Percentiles rank a stretch among this genome's conserved stretches.
phyloP scores from a whole-genome alignment of 306 rosid genomes.

The Ziziphus jujuba region DNA sequence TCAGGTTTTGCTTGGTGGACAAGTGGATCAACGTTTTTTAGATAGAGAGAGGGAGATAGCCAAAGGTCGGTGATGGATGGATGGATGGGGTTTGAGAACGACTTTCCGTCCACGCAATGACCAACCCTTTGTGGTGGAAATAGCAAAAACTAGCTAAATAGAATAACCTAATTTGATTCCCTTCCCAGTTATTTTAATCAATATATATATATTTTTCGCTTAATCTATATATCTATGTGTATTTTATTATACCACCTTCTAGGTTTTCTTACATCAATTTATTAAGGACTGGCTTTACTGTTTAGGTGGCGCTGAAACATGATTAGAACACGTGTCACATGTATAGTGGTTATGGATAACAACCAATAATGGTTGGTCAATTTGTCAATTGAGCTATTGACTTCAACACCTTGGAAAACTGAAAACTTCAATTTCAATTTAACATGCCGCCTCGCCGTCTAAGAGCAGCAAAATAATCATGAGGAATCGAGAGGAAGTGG shows the following conservation, averaged over 20 bases:
- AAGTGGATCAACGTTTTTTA: constrained; percentile 21
- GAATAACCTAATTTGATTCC: too few species aligned
- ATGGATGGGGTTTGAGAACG: background rate
- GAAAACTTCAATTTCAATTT: background rate
- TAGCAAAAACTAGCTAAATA: background rate
- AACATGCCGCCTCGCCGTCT: background rate
- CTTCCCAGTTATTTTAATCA: too few species aligned
- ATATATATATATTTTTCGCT: too few species aligned
- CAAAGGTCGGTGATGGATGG: constrained; percentile 42
- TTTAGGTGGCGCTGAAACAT: background rate
- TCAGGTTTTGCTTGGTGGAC: constrained; percentile 18
- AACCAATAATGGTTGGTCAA: constrained; percentile 5
- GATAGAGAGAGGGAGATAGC: constrained; percentile 11
- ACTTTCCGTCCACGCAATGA: constrained; percentile 50
- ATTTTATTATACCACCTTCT: background rate
- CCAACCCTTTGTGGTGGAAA: constrained; percentile 25
- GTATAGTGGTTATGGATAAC: constrained; percentile 1
- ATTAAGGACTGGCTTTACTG: background rate
- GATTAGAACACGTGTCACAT: constrained; percentile 1
- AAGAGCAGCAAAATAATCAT: background rate
- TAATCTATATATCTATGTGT: too few species aligned
- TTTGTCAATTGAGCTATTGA: background rate
- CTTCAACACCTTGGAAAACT: background rate
- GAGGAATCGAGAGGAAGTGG: background rate
- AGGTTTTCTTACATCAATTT: background rate